Evolutionary conservation across 2,329 filamentous ascomycete genomes (phyloP).

Genomic region (Fusarium pseudocircinatum): DNA sequence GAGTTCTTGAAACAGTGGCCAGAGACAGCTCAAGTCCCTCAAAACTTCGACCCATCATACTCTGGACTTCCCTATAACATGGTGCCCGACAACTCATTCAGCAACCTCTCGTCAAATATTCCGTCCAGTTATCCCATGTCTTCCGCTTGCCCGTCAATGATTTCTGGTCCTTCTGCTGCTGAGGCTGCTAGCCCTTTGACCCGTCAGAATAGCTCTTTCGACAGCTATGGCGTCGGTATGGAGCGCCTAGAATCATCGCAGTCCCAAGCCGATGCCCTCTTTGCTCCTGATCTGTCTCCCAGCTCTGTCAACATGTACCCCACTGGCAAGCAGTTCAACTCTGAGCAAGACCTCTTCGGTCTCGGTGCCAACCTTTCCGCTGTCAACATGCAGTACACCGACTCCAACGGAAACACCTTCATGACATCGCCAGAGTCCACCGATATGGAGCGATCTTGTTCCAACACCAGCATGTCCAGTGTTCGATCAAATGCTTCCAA

Average conservation of each 20-base stretch:
- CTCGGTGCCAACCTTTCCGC: constrained; percentile 50
- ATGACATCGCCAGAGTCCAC: constrained; percentile 43
- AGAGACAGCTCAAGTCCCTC: constrained; percentile 29
- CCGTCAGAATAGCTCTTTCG: constrained; percentile 54
- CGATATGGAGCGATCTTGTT: constrained; percentile 60
- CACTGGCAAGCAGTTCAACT: constrained; percentile 44
- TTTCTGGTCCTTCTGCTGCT: constrained; percentile 52
- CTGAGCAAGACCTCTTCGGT: constrained; percentile 49
- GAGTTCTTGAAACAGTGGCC: constrained; percentile 50
- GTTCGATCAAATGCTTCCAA: constrained; percentile 56
- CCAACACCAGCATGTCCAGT: constrained; percentile 55
- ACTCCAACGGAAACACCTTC: constrained; percentile 45
- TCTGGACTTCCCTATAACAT: constrained; percentile 21
- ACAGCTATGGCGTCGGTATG: constrained; percentile 49
- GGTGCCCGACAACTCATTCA: constrained; percentile 29
- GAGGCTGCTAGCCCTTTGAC: constrained; percentile 54
- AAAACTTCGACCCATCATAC: constrained; percentile 36
- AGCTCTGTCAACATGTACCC: constrained; percentile 27
- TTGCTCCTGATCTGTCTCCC: constrained; percentile 25
- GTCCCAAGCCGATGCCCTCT: constrained; percentile 45
- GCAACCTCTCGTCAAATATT: constrained; percentile 29
- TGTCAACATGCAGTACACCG: constrained; percentile 41
- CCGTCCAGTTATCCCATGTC: constrained; percentile 43
- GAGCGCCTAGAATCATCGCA: constrained; percentile 51
- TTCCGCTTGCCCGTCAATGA: constrained; percentile 56